These are phyloP conservation scores for Globisporangium paddicum DNA, from an alignment of 352 stramenopile species.

Conservation along the genomic window DNA sequence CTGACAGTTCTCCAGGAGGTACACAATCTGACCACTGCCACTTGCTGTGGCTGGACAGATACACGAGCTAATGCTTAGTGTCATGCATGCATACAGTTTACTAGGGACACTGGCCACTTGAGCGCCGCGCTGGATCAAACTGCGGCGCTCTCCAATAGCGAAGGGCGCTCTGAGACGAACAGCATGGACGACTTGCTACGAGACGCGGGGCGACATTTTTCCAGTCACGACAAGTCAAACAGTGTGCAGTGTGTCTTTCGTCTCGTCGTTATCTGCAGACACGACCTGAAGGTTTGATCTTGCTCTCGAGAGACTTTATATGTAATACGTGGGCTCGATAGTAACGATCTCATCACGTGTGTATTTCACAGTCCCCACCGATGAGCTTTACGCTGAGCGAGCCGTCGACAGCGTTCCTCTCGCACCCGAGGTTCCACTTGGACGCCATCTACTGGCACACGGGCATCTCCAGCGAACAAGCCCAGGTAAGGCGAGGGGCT, in stretches of 20 bases:
- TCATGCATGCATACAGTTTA: conserved; percentile 26
- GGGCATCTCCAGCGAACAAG: conserved; percentile 21
- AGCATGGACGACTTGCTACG: conserved; percentile 31
- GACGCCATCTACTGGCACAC: conserved; percentile 52
- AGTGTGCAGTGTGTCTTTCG: not conserved
- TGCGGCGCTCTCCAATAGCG: not conserved
- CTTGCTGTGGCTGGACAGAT: not conserved
- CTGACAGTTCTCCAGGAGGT: conserved; percentile 36
- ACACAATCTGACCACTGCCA: not conserved
- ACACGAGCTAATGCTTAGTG: not conserved
- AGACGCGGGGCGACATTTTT: conserved; percentile 28
- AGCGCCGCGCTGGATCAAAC: conserved; percentile 19
- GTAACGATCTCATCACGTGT: not conserved
- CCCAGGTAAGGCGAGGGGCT: conserved; percentile 20
- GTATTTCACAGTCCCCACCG: conserved; percentile 10
- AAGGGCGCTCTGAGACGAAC: conserved; percentile 10
- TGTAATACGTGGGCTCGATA: not conserved
- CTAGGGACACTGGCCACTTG: conserved; percentile 20
- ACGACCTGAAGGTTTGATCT: conserved; percentile 5
- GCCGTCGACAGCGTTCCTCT: conserved; percentile 20
- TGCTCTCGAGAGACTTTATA: not conserved
- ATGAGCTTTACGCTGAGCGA: conserved; percentile 11
- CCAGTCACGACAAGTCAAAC: not conserved
- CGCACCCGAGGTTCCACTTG: conserved; percentile 25
- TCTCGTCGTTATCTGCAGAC: conserved; percentile 9